These are phyloP conservation scores for Aspergillus oerlinghausenensis DNA, from an alignment of 2,329 filamentous ascomycete genomes.

Conservation along the genomic window DNA sequence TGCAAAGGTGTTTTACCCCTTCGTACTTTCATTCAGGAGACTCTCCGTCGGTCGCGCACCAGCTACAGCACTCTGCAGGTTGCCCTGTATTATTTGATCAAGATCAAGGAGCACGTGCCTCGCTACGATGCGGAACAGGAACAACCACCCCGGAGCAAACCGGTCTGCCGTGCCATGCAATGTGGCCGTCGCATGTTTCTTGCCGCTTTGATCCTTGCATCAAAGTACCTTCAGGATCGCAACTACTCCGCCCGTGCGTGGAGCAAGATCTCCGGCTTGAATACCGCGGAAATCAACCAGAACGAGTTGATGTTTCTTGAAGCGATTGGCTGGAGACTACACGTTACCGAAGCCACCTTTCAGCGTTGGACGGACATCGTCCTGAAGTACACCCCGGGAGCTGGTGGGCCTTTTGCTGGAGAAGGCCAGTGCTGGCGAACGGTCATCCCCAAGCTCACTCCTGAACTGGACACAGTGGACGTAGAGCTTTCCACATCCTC, in stretches of 20 bases:
- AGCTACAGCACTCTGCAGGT: conserved; percentile 98
- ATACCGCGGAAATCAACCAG: conserved; percentile 88
- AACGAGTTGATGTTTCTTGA: conserved; percentile 91
- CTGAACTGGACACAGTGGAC: conserved; percentile 51
- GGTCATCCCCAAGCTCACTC: conserved; percentile 53
- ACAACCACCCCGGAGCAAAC: conserved; percentile 64
- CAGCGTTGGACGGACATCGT: conserved; percentile 93
- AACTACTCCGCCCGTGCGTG: conserved; percentile 97
- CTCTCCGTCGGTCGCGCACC: conserved; percentile 85
- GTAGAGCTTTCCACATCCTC: conserved; percentile 30
- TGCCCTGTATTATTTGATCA: conserved; percentile 89
- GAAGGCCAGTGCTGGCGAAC: conserved; percentile 39
- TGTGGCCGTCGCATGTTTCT: conserved; percentile 98
- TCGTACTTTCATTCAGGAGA: conserved; percentile 96
- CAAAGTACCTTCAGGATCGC: conserved; percentile 95
- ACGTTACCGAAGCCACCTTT: conserved; percentile 84
- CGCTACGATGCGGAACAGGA: conserved; percentile 81
- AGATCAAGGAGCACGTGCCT: conserved; percentile 87
- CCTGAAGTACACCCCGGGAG: conserved; percentile 69
- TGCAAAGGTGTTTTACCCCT: conserved; percentile 78
- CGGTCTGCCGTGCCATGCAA: conserved; percentile 74
- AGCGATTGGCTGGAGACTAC: conserved; percentile 89
- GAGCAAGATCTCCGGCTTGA: conserved; percentile 98
- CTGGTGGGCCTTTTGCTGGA: conserved; percentile 34
- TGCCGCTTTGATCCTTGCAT: conserved; percentile 87